Evolutionary conservation across 1,284 basidiomycete genomes (phyloP), one percentile per base, ranked within the genome.

Genomic region (Peniophora sp.): DNA sequence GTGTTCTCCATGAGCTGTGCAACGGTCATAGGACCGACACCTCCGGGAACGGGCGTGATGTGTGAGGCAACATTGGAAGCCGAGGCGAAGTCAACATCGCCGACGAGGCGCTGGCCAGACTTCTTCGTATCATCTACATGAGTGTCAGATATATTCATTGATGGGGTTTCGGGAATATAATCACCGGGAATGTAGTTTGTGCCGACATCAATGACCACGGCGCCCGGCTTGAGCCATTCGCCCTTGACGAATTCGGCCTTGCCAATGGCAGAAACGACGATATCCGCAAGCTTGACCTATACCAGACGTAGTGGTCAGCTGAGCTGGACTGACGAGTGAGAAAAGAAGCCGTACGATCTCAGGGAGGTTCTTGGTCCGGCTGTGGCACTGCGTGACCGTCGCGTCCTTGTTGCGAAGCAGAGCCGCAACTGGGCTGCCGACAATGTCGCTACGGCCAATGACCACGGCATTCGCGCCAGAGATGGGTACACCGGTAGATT

Each of bases 11-110:
- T 98, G 58, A 99, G 85, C 78, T 98, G 82, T 41, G 97, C 97
- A 54, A 99, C 97, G 9, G 97, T 99, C 96, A 98, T 97, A 24
- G 97, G 97, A 20, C 97, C 97, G 50, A 99, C 97, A 57, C 97
- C 97, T 64, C 94, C 94, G 0, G 97, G 97, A 15, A 99, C 97
- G 42, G 97, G 97, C 0, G 97, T 99, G 64, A 99, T 97, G 67
- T 86, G 74, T 3, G 88, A 86, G 6, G 95, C 96, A 55, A 90
- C 83, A 51, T 76, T 65, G 47, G 79, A 73, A 32, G 92, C 96
- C 12, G 85, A 79, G 3, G 78, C 76, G 64, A 83, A 98, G 62
- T 97, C 86, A 52, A 99, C 93, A 68, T 99, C 97, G 47, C 97
- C 97, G 53, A 99, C 94, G 17, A 99, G 81, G 55, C 97, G 88